These are phyloP conservation scores for Miscanthus lutarioriparius DNA, from an alignment of 176 grass and related monocot species.

Conservation along the genomic window DNA sequence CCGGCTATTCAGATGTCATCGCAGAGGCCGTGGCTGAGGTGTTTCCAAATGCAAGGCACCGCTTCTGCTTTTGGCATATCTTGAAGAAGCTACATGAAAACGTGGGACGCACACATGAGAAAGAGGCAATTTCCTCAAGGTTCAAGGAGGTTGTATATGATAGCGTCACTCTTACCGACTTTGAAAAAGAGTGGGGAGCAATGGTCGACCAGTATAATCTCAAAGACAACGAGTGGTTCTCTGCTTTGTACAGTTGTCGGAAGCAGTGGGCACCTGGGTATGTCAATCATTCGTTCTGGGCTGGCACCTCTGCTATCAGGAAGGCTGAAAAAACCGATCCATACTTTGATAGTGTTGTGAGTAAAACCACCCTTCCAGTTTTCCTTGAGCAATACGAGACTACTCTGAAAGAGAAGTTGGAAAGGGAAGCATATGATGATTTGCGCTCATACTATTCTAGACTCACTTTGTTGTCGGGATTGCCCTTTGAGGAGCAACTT, in stretches of 20 bases:
- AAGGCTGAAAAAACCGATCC: conserved; percentile 72
- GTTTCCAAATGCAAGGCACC: conserved; percentile 61
- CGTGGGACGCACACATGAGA: conserved; percentile 60
- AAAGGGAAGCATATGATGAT: conserved; percentile 91
- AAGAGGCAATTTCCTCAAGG: conserved; percentile 62
- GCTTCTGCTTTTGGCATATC: conserved; percentile 85
- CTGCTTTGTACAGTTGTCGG: conserved; percentile 60
- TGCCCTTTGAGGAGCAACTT: conserved; percentile 88
- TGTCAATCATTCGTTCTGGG: conserved; percentile 90
- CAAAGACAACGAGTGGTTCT: conserved; percentile 79
- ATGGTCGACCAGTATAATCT: conserved; percentile 82
- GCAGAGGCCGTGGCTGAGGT: conserved; percentile 60
- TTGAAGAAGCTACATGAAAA: conserved; percentile 79
- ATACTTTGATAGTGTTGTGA: conserved; percentile 79
- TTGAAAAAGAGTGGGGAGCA: conserved; percentile 74
- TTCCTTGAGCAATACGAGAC: conserved; percentile 84
- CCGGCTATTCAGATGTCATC: conserved; percentile 54
- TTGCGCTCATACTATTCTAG: conserved; percentile 84
- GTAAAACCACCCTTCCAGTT: conserved; percentile 71
- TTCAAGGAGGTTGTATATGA: conserved; percentile 90
- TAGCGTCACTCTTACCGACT: conserved; percentile 67
- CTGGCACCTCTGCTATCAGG: conserved; percentile 75
- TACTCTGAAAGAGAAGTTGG: conserved; percentile 67
- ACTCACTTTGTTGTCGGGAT: conserved; percentile 70
- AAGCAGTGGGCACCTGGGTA: conserved; percentile 82